A percentile compares a stretch with the other conserved stretches of the same genome.
Evolutionary conservation across 352 stramenopile species (phyloP).

Genomic region (Pythium chondricola): DNA sequence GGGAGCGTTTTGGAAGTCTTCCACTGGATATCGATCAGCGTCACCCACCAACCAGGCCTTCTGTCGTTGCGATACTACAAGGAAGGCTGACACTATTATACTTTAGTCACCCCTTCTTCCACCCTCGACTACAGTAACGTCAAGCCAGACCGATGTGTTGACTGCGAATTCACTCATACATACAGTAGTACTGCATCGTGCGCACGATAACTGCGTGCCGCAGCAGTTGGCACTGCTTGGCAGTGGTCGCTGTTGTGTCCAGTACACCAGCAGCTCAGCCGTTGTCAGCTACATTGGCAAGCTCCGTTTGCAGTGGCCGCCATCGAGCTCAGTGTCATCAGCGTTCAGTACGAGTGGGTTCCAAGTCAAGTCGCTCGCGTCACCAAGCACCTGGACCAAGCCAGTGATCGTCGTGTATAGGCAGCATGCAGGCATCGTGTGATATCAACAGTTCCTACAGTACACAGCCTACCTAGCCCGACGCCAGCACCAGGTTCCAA

Average conservation of each 20-base stretch:
- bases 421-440: slow-evolving; percentile 3
- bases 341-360: background rate
- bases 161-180: too few species aligned
- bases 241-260: background rate
- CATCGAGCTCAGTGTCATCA: background rate
- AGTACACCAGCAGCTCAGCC: background rate
- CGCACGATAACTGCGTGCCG: too few species aligned
- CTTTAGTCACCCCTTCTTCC: too few species aligned
- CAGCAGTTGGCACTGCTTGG: too few species aligned
- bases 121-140: too few species aligned
- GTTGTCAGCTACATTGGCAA: slow-evolving; percentile 1
- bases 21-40: too few species aligned
- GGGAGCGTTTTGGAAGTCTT: too few species aligned
- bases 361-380: background rate
- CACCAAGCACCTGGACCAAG: background rate
- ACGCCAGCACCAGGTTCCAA: background rate
- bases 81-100: too few species aligned
- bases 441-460: background rate
- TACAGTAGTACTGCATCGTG: too few species aligned
- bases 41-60: too few species aligned
- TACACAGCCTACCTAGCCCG: background rate
- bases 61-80: too few species aligned
- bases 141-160: too few species aligned
- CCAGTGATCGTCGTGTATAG: slow-evolving; percentile 2
- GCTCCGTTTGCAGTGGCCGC: background rate